Conservation (phyloP, 2,329 filamentous ascomycete genomes). For the Trichoderma sp. region DNA sequence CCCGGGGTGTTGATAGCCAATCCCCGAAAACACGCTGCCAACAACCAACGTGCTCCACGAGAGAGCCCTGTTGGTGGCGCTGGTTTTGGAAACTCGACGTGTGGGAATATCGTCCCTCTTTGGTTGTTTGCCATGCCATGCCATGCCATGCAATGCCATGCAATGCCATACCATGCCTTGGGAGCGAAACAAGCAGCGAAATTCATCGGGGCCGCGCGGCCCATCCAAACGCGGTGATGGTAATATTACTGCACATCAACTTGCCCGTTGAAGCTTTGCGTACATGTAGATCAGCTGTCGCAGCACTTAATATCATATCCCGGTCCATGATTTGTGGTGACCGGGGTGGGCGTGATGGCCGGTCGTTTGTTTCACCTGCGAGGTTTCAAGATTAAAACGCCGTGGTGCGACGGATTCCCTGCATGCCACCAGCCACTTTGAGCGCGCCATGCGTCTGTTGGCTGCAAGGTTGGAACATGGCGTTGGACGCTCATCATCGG, state of each 20-base stretch:
- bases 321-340: background rate
- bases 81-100: background rate
- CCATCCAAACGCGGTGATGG: background rate
- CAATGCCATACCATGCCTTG: background rate
- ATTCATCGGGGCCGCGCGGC: background rate
- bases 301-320: slow-evolving; percentile 9
- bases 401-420: slow-evolving; percentile 10
- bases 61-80: slow-evolving; percentile 7
- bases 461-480: slow-evolving; percentile 6
- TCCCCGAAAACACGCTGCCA: background rate
- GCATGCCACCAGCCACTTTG: slow-evolving; percentile 11
- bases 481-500: slow-evolving; percentile 14
- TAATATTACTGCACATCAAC: slow-evolving; percentile 5
- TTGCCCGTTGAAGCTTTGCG: background rate
- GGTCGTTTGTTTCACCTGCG: slow-evolving; percentile 15
- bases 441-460: background rate
- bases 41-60: background rate
- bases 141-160: background rate
- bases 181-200: background rate
- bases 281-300: background rate
- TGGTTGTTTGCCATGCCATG: background rate
- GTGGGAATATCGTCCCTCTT: background rate
- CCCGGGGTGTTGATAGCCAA: background rate
- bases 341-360: slow-evolving; percentile 5
- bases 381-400: slow-evolving; percentile 11